Conservation (phyloP, 1,284 basidiomycete species). For the Puccinia triticina region DNA sequence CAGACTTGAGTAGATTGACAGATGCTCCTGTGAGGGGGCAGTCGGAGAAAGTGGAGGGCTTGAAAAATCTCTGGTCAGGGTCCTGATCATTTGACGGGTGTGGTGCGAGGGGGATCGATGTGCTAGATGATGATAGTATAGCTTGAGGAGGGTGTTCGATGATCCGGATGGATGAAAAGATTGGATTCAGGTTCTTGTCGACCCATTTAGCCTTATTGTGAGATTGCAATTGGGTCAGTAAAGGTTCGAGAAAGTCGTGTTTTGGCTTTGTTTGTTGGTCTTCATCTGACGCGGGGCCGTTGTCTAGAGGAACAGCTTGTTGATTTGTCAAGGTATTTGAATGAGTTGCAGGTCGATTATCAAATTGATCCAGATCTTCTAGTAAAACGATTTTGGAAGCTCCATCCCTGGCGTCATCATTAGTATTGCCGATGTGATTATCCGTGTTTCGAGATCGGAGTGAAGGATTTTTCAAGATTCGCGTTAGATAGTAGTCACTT, state of each 20-base stretch:
- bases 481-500: conserved; percentile 36
- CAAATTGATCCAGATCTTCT: neutral
- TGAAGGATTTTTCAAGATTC: neutral
- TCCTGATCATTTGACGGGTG: neutral
- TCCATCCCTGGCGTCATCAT: too few relatives aligned
- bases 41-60: neutral
- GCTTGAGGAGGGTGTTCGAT: conserved; percentile 21
- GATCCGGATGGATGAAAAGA: conserved; percentile 20
- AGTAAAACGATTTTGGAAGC: neutral
- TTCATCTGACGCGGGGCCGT: neutral
- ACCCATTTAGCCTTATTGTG: conserved; percentile 1
- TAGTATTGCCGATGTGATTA: neutral
- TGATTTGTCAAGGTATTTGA: neutral
- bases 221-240: conserved; percentile 13
- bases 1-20: neutral
- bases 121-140: neutral
- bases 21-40: neutral
- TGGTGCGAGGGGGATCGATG: neutral
- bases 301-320: neutral
- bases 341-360: neutral
- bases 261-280: neutral
- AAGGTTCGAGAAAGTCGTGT: neutral
- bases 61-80: conserved; percentile 9
- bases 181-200: conserved; percentile 7
- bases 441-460: neutral